Evolutionary conservation across 768 basidiomycete genomes (phyloP).

Genomic region (Boletus pseudopeckii): DNA sequence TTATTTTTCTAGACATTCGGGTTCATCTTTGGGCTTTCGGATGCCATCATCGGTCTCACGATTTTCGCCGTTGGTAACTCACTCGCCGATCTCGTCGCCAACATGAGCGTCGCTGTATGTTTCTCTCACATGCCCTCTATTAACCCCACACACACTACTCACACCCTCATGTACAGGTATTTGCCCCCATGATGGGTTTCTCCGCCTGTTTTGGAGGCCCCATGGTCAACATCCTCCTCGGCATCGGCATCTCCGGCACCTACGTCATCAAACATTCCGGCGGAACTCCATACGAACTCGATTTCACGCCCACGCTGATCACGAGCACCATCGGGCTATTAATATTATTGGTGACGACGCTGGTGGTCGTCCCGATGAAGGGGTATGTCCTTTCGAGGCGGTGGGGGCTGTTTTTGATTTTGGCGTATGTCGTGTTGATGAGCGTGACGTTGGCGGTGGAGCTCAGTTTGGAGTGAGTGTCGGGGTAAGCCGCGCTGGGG

Average conservation of each 20-base stretch:
- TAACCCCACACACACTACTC: not conserved
- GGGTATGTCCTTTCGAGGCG: slow-evolving; percentile 71
- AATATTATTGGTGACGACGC: slow-evolving; percentile 64
- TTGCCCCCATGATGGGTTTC: slow-evolving; percentile 92
- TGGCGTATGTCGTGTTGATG: slow-evolving; percentile 76
- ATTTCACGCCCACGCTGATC: slow-evolving; percentile 79
- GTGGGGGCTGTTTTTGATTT: slow-evolving; percentile 82
- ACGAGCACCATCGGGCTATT: slow-evolving; percentile 85
- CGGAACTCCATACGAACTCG: slow-evolving; percentile 58
- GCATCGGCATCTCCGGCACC: slow-evolving; percentile 88
- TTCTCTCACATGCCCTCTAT: not conserved
- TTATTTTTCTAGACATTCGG: slow-evolving; percentile 69
- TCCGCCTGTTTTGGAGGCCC: slow-evolving; percentile 93
- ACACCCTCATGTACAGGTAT: slow-evolving; percentile 44
- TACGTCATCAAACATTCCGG: slow-evolving; percentile 69
- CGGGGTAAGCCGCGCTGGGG: no score
- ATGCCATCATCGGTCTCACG: slow-evolving; percentile 95
- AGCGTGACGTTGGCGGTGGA: slow-evolving; percentile 76
- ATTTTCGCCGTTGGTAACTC: slow-evolving; percentile 98
- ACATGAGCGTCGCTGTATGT: slow-evolving; percentile 88
- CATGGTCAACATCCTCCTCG: slow-evolving; percentile 88
- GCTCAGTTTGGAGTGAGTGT: slow-evolving; percentile 30
- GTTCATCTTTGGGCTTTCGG: slow-evolving; percentile 90
- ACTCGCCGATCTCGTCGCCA: slow-evolving; percentile 93
- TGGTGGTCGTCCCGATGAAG: slow-evolving; percentile 83